phyloP scores from a whole-genome alignment of 495 filamentous ascomycete species.

The Aspergillus bertholletiae region DNA sequence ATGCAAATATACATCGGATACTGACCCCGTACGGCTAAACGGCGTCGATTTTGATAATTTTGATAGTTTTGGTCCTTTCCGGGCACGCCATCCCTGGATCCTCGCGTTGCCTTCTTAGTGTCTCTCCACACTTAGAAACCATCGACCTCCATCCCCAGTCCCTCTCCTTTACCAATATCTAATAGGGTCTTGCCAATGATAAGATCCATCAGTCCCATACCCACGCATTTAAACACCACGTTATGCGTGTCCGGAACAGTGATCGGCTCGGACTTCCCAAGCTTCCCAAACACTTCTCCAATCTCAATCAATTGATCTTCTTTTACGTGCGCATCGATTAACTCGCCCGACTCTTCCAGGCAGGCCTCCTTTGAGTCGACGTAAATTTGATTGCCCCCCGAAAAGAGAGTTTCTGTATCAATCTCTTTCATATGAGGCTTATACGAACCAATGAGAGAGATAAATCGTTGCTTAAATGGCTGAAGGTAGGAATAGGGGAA shows the following conservation, averaged over 20 bases:
- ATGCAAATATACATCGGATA: not conserved
- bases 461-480: slow-evolving; percentile 59
- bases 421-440: slow-evolving; percentile 83
- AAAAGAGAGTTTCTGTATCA: slow-evolving; percentile 70
- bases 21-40: too few species aligned
- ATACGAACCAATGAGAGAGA: slow-evolving; percentile 82
- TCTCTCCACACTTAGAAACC: slow-evolving; percentile 49
- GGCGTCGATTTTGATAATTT: not conserved
- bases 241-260: slow-evolving; percentile 52
- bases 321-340: slow-evolving; percentile 68
- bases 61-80: too few species aligned
- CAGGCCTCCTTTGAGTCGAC: slow-evolving; percentile 81
- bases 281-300: slow-evolving; percentile 69
- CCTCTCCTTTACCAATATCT: slow-evolving; percentile 63
- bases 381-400: slow-evolving; percentile 67
- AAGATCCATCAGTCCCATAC: slow-evolving; percentile 48
- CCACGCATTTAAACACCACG: slow-evolving; percentile 54
- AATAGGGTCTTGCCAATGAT: slow-evolving; percentile 66
- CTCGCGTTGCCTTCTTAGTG: too few species aligned
- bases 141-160: slow-evolving; percentile 65
- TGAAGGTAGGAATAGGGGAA: slow-evolving; percentile 55
- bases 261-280: slow-evolving; percentile 18
- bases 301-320: slow-evolving; percentile 75
- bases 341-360: slow-evolving; percentile 81
- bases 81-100: too few species aligned